A percentile compares a stretch with the other conserved stretches of the same genome.
Evolutionary conservation across 2,329 filamentous ascomycete genomes (phyloP).

Genomic region (Apiospora aurea): DNA sequence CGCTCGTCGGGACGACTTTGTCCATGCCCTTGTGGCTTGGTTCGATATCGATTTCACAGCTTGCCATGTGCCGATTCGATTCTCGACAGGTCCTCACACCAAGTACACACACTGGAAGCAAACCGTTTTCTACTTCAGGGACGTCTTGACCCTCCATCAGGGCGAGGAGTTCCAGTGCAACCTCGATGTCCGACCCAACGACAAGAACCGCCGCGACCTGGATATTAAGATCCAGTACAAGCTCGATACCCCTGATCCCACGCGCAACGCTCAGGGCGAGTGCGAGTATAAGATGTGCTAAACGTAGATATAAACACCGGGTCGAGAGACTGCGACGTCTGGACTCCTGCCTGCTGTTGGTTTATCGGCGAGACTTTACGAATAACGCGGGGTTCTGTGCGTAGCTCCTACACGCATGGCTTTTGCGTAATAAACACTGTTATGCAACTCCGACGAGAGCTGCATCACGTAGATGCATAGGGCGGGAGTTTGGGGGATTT

Average conservation of each 20-base stretch:
- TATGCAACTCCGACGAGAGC: neutral
- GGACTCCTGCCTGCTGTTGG: neutral
- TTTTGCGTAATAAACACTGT: neutral
- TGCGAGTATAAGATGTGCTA: constrained; percentile 85
- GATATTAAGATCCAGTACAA: constrained; percentile 89
- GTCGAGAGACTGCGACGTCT: neutral
- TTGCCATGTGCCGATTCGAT: constrained; percentile 97
- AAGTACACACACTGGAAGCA: constrained; percentile 99
- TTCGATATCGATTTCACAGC: constrained; percentile 99
- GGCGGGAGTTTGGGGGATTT: constrained; percentile 5
- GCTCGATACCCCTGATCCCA: constrained; percentile 77
- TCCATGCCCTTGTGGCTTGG: constrained; percentile 97
- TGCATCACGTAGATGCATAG: constrained; percentile 3
- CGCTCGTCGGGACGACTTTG: constrained; percentile 87
- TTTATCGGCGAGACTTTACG: neutral
- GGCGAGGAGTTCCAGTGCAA: constrained; percentile 80
- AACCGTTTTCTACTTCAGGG: constrained; percentile 96
- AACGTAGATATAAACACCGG: constrained; percentile 24
- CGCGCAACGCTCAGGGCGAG: constrained; percentile 70
- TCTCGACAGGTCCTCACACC: constrained; percentile 96
- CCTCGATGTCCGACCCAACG: constrained; percentile 85
- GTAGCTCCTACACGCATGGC: neutral
- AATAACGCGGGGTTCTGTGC: neutral
- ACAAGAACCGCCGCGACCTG: constrained; percentile 92
- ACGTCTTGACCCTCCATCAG: constrained; percentile 89